phyloP scores from a whole-genome alignment of 768 basidiomycete genomes.

The Kondoa malvinella region DNA sequence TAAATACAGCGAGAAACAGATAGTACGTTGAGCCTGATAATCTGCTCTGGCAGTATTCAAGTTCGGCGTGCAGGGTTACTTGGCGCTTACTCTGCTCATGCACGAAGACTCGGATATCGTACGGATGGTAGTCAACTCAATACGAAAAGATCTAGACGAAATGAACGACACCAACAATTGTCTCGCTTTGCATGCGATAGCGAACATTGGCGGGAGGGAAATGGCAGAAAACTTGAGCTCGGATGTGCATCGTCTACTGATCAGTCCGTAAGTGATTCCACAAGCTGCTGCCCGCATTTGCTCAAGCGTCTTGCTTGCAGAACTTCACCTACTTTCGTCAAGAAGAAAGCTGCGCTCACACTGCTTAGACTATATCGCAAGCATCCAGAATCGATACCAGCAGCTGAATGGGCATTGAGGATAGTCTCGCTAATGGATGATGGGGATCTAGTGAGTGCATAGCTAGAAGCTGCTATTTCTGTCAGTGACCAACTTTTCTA shows the following conservation, averaged over 20 bases:
- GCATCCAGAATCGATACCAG: slow-evolving; percentile 82
- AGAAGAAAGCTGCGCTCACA: slow-evolving; percentile 95
- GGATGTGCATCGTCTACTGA: slow-evolving; percentile 83
- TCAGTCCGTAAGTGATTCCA: slow-evolving; percentile 57
- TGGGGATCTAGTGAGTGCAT: slow-evolving; percentile 13
- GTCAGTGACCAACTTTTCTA: slow-evolving; percentile 29
- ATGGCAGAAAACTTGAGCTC: slow-evolving; percentile 92
- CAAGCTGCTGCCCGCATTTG: slow-evolving; percentile 17
- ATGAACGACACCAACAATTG: slow-evolving; percentile 91
- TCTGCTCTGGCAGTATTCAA: slow-evolving; percentile 11
- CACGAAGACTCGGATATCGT: slow-evolving; percentile 97
- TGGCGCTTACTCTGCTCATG: slow-evolving; percentile 91
- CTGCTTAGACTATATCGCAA: slow-evolving; percentile 84
- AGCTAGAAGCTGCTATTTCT: neutral
- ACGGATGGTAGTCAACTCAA: slow-evolving; percentile 90
- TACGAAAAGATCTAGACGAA: slow-evolving; percentile 88
- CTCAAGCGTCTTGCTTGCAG: slow-evolving; percentile 34
- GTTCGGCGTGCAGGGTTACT: slow-evolving; percentile 54
- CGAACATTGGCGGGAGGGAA: slow-evolving; percentile 91
- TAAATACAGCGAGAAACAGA: slow-evolving; percentile 98
- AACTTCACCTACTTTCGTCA: slow-evolving; percentile 84
- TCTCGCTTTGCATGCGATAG: slow-evolving; percentile 89
- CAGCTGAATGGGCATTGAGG: slow-evolving; percentile 84
- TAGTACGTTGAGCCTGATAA: slow-evolving; percentile 42
- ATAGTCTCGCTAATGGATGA: slow-evolving; percentile 90